Evolutionary conservation across 495 filamentous ascomycete species (phyloP), one percentile per base, ranked within the genome.

Genomic region (Podospora tetraspora): DNA sequence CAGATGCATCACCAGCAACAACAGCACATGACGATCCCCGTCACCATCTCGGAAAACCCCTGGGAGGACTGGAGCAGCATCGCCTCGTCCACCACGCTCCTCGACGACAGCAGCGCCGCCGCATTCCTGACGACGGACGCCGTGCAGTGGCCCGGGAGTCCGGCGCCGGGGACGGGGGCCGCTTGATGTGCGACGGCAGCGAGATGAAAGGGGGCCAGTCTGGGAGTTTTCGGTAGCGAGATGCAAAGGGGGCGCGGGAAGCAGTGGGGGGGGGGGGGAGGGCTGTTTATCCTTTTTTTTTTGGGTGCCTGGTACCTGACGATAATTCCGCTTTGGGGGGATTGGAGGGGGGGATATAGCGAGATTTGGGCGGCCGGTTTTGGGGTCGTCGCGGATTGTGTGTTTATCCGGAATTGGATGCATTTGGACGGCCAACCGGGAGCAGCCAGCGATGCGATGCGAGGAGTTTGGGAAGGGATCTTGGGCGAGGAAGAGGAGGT

Each of bases 41-140:
- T 62, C 6, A 70, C 62, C 25, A 57, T 64, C 9, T 60, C 61
- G 5, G 62, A 59, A 2, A 69, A 67, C 52, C 10, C 75, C 1
- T 75, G 68, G 56, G 72, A 78, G 16, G 75, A 77, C 62, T 78
- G 76, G 76, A 77, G 73, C 62, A 73, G 70, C 34, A 22, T 76
- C 22, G 69, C 72, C 8, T 52, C 43, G 16, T 34, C 63, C 3
- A 71, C 71, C 0, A 77, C 75, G 0, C 67, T 78, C 1, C 73
- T 77, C 16, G 73, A 75, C 24, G 73, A 76, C 43, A 52, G 43
- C 43, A 30, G 29, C 29, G 29, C 29, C 29, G 16, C 43, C 43
- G 43, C 43, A 2, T 52, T 52, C 43, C 16, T 52, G 16, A 19
- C 43, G 16, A n/a, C 43, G 43, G 43, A 52, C 6, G 43, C 43